A percentile compares a stretch with the other conserved stretches of the same genome.
phyloP scores from a whole-genome alignment of 345 rosid genomes.

The Theobroma cacao region DNA sequence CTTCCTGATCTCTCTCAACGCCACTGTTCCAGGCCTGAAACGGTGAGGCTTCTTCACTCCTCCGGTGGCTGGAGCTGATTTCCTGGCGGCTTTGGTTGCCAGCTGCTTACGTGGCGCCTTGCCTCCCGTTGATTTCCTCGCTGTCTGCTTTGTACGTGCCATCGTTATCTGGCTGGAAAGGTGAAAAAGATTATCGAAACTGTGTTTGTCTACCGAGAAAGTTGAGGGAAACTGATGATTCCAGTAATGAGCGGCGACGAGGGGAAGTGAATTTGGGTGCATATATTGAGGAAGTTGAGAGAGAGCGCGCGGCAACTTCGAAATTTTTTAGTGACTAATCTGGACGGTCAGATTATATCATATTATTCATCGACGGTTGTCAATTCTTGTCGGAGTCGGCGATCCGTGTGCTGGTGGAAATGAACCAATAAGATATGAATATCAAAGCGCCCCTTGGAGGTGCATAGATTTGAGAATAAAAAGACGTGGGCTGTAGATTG shows the following conservation, averaged over 20 bases:
- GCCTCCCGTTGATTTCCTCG: constrained; percentile 19
- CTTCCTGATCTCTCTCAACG: constrained; percentile 18
- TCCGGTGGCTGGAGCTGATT: constrained; percentile 19
- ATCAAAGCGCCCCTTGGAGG: too few relatives aligned
- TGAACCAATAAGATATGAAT: not conserved
- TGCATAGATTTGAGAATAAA: too few relatives aligned
- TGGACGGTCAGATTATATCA: not conserved
- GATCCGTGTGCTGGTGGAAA: not conserved
- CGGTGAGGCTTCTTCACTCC: constrained; percentile 21
- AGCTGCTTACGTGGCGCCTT: constrained; percentile 21
- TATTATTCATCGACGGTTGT: not conserved
- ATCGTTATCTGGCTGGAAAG: not conserved
- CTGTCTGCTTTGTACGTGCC: constrained; percentile 21
- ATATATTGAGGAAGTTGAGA: not conserved
- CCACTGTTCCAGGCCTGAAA: constrained; percentile 18
- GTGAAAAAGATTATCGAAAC: not conserved
- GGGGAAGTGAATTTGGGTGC: not conserved
- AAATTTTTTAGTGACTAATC: not conserved
- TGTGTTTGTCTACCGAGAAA: not conserved
- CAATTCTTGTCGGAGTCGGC: not conserved
- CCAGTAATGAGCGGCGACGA: not conserved
- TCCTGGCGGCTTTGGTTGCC: constrained; percentile 14
- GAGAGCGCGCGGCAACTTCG: not conserved
- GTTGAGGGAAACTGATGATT: too few relatives aligned
- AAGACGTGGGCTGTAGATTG: too few relatives aligned